Percentiles rank a stretch among this genome's conserved stretches.
phyloP scores from a whole-genome alignment of 2,329 filamentous ascomycete species.

The Pseudogymnoascus sp. region DNA sequence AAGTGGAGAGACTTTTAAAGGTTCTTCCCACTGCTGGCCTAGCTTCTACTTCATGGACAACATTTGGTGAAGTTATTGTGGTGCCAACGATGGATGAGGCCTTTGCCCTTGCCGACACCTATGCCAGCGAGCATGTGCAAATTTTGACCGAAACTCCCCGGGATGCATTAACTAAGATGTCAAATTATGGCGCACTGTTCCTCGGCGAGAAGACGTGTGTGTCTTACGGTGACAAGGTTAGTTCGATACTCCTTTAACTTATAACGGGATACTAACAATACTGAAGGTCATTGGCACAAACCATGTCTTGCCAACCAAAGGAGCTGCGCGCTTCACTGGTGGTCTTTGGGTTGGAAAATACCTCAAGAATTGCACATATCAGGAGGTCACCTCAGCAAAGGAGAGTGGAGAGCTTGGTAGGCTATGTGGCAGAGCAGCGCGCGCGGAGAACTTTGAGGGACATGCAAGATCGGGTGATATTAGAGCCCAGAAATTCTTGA shows the following conservation, averaged over 20 bases:
- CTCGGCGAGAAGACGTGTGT: slow-evolving; percentile 46
- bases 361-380: slow-evolving; percentile 45
- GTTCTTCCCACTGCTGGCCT: no score
- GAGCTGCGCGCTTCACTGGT: slow-evolving; percentile 42
- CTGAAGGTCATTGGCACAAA: slow-evolving; percentile 46
- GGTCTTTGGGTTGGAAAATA: slow-evolving; percentile 51
- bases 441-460: slow-evolving; percentile 46
- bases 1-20: no score
- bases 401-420: slow-evolving; percentile 42
- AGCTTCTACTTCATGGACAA: no score
- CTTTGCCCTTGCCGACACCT: slow-evolving; percentile 40
- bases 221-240: slow-evolving; percentile 45
- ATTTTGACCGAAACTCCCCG: slow-evolving; percentile 41
- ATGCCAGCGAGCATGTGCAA: slow-evolving; percentile 45
- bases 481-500: slow-evolving; percentile 37
- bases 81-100: slow-evolving; percentile 37
- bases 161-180: slow-evolving; percentile 44
- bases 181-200: slow-evolving; percentile 44
- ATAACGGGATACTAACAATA: no score
- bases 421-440: slow-evolving; percentile 41
- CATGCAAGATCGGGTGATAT: slow-evolving; percentile 46
- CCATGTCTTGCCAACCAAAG: slow-evolving; percentile 44
- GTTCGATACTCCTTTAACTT: no score
- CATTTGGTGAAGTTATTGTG: slow-evolving; percentile 40
- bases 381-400: slow-evolving; percentile 38